Percentiles rank a stretch among this genome's conserved stretches.
Conservation (phyloP, 2,329 filamentous ascomycete genomes). For the Hyphodiscus sp. region DNA sequence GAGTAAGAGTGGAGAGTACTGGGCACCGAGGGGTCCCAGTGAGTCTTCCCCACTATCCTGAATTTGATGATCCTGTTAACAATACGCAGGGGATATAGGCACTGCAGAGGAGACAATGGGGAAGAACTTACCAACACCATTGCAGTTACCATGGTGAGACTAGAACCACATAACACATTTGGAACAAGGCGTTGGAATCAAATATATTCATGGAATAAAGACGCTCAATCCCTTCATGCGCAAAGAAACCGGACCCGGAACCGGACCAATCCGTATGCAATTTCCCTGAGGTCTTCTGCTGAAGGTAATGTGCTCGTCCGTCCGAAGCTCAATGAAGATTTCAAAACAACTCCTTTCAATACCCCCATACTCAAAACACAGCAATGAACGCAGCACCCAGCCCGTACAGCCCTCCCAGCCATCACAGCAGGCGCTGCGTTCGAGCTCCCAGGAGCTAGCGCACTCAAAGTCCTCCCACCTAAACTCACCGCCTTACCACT, state of each 20-base stretch:
- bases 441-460: no score
- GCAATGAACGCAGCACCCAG: conserved; percentile 11
- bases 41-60: conserved; percentile 28
- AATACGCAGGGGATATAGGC: conserved; percentile 53
- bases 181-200: background rate
- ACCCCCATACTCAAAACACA: conserved; percentile 11
- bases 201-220: background rate
- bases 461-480: no score
- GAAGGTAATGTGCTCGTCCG: no score
- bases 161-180: background rate
- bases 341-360: background rate
- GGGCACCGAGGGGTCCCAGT: conserved; percentile 66
- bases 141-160: conserved; percentile 62
- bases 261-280: no score
- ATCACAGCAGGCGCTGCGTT: conserved; percentile 5
- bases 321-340: no score
- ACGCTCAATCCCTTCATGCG: background rate
- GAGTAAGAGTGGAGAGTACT: conserved; percentile 61
- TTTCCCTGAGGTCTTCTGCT: no score
- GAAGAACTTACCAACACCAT: conserved; percentile 52
- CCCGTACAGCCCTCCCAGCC: conserved; percentile 8
- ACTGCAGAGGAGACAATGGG: conserved; percentile 60
- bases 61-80: conserved; percentile 13
- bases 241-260: background rate
- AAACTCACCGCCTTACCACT: no score